Evolutionary conservation across 1,284 basidiomycete species (phyloP).

Genomic region (Golubevia pallescens): DNA sequence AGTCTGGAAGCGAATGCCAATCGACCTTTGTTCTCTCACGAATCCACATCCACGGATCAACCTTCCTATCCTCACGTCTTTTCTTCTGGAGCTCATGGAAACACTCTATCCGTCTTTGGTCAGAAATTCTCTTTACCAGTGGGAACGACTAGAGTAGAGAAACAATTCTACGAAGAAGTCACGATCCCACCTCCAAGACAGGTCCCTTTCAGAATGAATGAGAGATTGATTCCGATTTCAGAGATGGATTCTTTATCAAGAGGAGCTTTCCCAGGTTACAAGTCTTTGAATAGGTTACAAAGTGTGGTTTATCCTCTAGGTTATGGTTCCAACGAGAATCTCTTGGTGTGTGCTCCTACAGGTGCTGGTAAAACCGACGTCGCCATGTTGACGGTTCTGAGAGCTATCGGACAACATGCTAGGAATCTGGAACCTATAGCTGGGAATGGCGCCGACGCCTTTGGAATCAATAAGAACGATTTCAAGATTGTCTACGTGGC

Average conservation of each 20-base stretch:
- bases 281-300: slow-evolving; percentile 58
- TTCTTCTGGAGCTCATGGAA: slow-evolving; percentile 74
- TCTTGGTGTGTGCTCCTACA: slow-evolving; percentile 70
- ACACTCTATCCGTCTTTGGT: slow-evolving; percentile 76
- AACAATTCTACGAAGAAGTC: slow-evolving; percentile 74
- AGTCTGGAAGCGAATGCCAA: slow-evolving; percentile 73
- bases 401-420: slow-evolving; percentile 80
- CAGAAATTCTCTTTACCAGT: slow-evolving; percentile 80
- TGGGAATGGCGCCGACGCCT: slow-evolving; percentile 23
- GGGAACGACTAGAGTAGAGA: slow-evolving; percentile 76
- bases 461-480: slow-evolving; percentile 46
- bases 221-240: slow-evolving; percentile 76
- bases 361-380: slow-evolving; percentile 91
- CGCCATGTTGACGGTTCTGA: slow-evolving; percentile 90
- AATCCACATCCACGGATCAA: slow-evolving; percentile 70
- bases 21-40: slow-evolving; percentile 75
- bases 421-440: slow-evolving; percentile 57
- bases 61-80: slow-evolving; percentile 84
- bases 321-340: slow-evolving; percentile 57
- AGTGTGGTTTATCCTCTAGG: slow-evolving; percentile 60
- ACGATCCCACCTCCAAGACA: slow-evolving; percentile 82
- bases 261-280: slow-evolving; percentile 77
- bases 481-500: slow-evolving; percentile 99
- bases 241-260: slow-evolving; percentile 80
- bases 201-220: slow-evolving; percentile 76